These are phyloP conservation scores for Fusarium nematophilum DNA, from an alignment of 2,329 filamentous ascomycete species.

Conservation along the genomic window DNA sequence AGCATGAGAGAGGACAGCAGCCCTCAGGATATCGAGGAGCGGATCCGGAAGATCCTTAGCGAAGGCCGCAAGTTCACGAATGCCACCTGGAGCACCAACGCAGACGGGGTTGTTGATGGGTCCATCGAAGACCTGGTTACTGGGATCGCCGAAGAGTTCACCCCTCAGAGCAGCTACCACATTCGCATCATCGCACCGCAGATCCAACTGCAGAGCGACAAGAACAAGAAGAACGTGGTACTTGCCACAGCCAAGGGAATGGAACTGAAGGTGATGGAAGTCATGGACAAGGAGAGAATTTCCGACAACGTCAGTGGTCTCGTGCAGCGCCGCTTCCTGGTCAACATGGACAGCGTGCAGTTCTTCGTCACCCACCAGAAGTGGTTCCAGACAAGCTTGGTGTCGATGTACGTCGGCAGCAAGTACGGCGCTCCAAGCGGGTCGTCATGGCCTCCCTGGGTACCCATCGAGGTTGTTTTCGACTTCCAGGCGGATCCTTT, in stretches of 20 bases:
- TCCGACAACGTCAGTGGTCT: slow-evolving; percentile 94
- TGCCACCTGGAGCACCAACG: slow-evolving; percentile 47
- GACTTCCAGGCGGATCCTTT: slow-evolving; percentile 94
- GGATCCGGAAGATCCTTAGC: slow-evolving; percentile 84
- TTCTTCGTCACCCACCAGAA: slow-evolving; percentile 98
- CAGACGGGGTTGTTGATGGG: slow-evolving; percentile 50
- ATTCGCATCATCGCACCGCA: slow-evolving; percentile 95
- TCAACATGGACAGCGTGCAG: slow-evolving; percentile 97
- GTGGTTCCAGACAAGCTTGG: slow-evolving; percentile 83
- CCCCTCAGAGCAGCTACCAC: slow-evolving; percentile 92
- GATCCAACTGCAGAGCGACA: slow-evolving; percentile 97
- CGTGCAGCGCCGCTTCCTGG: slow-evolving; percentile 91
- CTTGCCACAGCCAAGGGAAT: slow-evolving; percentile 97
- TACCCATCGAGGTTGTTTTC: slow-evolving; percentile 98
- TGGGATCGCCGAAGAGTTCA: slow-evolving; percentile 88
- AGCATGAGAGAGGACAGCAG: slow-evolving; percentile 66
- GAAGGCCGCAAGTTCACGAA: slow-evolving; percentile 84
- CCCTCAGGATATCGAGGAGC: slow-evolving; percentile 78
- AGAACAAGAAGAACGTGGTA: slow-evolving; percentile 96
- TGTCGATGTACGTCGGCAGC: slow-evolving; percentile 95
- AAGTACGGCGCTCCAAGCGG: slow-evolving; percentile 87
- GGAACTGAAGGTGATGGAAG: slow-evolving; percentile 96
- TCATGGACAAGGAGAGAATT: slow-evolving; percentile 96
- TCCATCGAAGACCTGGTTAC: slow-evolving; percentile 73
- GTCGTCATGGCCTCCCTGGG: slow-evolving; percentile 96